Percentiles rank a stretch among this genome's conserved stretches.
phyloP scores from a whole-genome alignment of 139 green algal genomes.

The Dunaliella sp. region DNA sequence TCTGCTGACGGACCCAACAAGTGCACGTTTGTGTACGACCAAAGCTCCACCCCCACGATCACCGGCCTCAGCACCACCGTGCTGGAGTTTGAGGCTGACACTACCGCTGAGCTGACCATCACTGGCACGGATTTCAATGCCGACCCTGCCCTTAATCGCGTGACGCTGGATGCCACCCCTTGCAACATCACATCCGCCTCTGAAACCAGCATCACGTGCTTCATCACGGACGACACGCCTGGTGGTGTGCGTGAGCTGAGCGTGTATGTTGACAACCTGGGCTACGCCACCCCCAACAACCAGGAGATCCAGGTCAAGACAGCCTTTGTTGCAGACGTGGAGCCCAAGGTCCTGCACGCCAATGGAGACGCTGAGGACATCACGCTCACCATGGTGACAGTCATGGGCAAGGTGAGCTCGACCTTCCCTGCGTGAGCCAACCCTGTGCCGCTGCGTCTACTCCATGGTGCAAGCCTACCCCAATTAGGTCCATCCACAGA shows the following conservation, averaged over 20 bases:
- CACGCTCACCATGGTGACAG: slow-evolving; percentile 2
- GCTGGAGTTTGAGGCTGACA: slow-evolving; percentile 9
- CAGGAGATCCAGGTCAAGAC: background rate
- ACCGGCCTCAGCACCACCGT: slow-evolving; percentile 6
- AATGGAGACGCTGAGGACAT: slow-evolving; percentile 10
- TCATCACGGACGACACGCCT: background rate
- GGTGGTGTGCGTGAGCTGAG: background rate
- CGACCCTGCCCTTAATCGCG: background rate
- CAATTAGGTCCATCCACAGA: too few relatives aligned
- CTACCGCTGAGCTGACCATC: slow-evolving; percentile 23
- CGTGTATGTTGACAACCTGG: background rate
- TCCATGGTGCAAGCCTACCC: background rate
- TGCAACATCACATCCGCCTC: slow-evolving; percentile 17
- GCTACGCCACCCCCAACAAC: background rate
- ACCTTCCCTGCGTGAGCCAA: too few relatives aligned
- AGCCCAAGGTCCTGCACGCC: background rate
- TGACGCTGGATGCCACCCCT: background rate
- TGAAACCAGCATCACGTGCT: background rate
- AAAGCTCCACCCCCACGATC: slow-evolving; percentile 23
- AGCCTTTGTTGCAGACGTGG: background rate
- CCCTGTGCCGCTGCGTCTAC: too few relatives aligned
- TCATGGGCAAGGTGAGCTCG: slow-evolving; percentile 21
- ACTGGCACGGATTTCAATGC: slow-evolving; percentile 15
- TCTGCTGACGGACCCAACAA: slow-evolving; percentile 1
- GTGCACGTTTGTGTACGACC: slow-evolving; percentile 27